phyloP scores from a whole-genome alignment of 176 grass and related monocot species.

The Triticum dicoccoides region DNA sequence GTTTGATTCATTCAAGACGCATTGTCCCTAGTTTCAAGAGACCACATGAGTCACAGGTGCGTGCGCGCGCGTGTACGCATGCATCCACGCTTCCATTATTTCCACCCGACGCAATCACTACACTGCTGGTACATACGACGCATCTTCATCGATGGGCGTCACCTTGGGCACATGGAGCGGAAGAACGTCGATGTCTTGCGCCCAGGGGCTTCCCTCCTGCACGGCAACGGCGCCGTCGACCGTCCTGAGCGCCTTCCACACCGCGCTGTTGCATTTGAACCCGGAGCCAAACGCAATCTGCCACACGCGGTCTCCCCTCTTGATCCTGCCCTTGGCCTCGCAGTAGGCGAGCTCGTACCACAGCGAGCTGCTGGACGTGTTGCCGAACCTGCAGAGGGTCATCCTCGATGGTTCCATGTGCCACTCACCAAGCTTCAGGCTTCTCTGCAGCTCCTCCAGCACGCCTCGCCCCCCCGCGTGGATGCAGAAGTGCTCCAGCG shows the following conservation, averaged over 20 bases:
- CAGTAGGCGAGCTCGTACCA: conserved; percentile 97
- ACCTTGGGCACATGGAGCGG: neutral
- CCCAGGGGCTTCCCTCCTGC: neutral
- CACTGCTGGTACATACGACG: neutral
- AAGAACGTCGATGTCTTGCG: neutral
- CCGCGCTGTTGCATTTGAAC: conserved; percentile 53
- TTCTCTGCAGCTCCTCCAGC: conserved; percentile 61
- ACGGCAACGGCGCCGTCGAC: neutral
- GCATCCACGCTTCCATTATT: too few species aligned
- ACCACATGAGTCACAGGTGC: too few species aligned
- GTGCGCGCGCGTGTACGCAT: too few species aligned
- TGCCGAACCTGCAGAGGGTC: conserved; percentile 74
- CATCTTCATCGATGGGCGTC: neutral
- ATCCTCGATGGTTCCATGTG: conserved; percentile 79
- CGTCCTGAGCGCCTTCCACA: conserved; percentile 46
- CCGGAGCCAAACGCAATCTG: conserved; percentile 44
- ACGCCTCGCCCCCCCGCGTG: conserved; percentile 58
- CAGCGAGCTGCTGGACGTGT: conserved; percentile 90
- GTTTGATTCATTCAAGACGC: too few species aligned
- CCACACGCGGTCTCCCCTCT: conserved; percentile 43
- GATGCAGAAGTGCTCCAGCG: conserved; percentile 56
- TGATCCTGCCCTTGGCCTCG: conserved; percentile 72
- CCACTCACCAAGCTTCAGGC: conserved; percentile 30
- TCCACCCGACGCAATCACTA: neutral
- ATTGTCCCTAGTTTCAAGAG: too few species aligned